Conservation (phyloP, 1,284 basidiomycete species). For the Ceratobasidium sp. region DNA sequence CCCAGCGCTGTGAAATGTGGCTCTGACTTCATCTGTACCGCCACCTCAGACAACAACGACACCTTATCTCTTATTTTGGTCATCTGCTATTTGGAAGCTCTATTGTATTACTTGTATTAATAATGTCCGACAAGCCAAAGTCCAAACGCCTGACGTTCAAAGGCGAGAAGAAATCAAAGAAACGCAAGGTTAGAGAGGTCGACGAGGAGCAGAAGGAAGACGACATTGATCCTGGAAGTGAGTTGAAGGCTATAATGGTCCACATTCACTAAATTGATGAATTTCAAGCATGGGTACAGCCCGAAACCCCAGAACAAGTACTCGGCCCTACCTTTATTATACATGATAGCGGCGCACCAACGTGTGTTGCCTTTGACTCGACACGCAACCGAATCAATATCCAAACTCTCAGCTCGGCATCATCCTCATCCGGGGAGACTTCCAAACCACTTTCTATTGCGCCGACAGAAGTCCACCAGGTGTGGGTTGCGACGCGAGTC, state of each 20-base stretch:
- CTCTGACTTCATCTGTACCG: constrained; percentile 8
- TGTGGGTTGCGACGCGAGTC: constrained; percentile 84
- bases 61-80: not conserved
- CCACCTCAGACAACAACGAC: not conserved
- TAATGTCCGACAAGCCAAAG: constrained; percentile 62
- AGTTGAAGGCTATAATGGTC: constrained; percentile 29
- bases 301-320: constrained; percentile 71
- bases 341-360: constrained; percentile 75
- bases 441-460: constrained; percentile 62
- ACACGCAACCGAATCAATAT: constrained; percentile 68
- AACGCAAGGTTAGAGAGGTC: constrained; percentile 68
- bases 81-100: not conserved
- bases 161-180: constrained; percentile 81
- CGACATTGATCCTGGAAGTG: constrained; percentile 45
- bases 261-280: constrained; percentile 7
- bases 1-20: constrained; percentile 12
- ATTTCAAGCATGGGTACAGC: constrained; percentile 76
- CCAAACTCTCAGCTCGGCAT: constrained; percentile 56
- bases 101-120: not conserved
- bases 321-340: constrained; percentile 81
- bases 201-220: constrained; percentile 54
- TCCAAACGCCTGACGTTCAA: constrained; percentile 82
- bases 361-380: constrained; percentile 76
- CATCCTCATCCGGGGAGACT: constrained; percentile 40
- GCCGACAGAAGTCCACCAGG: constrained; percentile 79